Evolutionary conservation across 805 yeast genomes (phyloP), one percentile per base, ranked within the genome.

Genomic region (Wickerhamiella bombiphila): DNA sequence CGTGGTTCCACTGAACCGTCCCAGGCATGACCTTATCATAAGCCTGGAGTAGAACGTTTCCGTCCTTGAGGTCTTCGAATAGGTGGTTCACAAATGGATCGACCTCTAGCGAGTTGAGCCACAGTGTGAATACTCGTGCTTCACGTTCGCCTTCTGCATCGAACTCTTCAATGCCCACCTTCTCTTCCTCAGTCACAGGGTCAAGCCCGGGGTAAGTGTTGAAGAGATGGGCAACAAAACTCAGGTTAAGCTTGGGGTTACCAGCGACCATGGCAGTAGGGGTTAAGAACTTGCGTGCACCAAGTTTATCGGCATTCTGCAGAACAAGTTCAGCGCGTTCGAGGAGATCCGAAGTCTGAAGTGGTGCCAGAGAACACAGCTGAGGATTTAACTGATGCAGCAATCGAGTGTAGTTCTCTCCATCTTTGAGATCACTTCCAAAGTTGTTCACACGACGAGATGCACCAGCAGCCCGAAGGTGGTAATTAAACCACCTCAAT

Each of bases 91-190:
- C 88, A 19, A 95, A 81, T 20, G 97, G 96, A 45, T 86, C 91
- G 13, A 91, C 97, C 48, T 91, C 97, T 52, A 91, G 69, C 1
- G 95, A 83, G 62, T 91, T 91, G 55, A 91, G 72, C 98, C 98
- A 91, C 53, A 91, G 65, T 4, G 98, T 91, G 63, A 91, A 91
- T 9, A 91, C 98, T 59, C 98, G 74, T 3, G 98, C 98, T 64
- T 91, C 98, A 64, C 98, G 80, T 64, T 91, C 98, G 45, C 98
- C 98, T 63, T 91, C 98, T 19, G 98, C 98, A 57, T 91, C 98
- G 54, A 91, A 91, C 49, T 83, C 97, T 64, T 91, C 98, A 50
- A 91, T 82, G 56, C 86, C 97, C 21, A 91, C 81, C 58, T 88
- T 96, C 41, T 65, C 68, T 61, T 86, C 97, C 45, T 59, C 64